phyloP scores from a whole-genome alignment of 345 rosid species.

The Capsella bursapastoris region DNA sequence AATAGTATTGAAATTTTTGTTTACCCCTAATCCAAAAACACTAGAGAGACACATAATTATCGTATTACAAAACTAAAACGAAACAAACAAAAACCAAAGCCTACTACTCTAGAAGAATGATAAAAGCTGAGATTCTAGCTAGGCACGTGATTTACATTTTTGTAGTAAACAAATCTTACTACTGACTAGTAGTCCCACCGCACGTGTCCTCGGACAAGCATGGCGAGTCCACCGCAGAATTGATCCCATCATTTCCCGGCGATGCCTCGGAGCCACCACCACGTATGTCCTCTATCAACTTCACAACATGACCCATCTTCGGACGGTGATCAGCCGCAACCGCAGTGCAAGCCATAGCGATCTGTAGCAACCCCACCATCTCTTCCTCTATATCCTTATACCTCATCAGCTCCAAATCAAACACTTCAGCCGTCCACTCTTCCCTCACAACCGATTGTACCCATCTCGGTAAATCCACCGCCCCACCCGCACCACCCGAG shows the following conservation, averaged over 20 bases:
- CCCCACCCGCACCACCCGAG: slow-evolving; percentile 42
- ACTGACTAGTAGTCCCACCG: slow-evolving; percentile 60
- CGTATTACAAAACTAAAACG: background rate
- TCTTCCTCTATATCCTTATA: slow-evolving; percentile 84
- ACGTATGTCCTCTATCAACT: slow-evolving; percentile 75
- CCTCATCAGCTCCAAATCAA: slow-evolving; percentile 86
- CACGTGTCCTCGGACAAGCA: slow-evolving; percentile 76
- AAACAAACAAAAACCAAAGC: background rate
- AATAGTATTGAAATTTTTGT: background rate
- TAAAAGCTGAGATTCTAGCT: slow-evolving; percentile 10
- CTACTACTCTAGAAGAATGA: slow-evolving; percentile 15
- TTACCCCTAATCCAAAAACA: background rate
- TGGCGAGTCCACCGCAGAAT: slow-evolving; percentile 75
- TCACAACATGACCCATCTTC: slow-evolving; percentile 61
- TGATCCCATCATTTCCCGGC: slow-evolving; percentile 61
- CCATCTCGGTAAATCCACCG: slow-evolving; percentile 76
- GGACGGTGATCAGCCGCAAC: slow-evolving; percentile 67
- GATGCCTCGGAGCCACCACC: slow-evolving; percentile 57
- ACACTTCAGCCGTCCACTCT: slow-evolving; percentile 90
- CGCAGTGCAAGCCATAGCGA: slow-evolving; percentile 69
- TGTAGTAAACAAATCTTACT: slow-evolving; percentile 18
- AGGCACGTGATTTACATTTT: slow-evolving; percentile 33
- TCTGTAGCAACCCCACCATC: slow-evolving; percentile 76
- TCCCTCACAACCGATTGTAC: slow-evolving; percentile 84
- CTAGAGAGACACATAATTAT: background rate